phyloP scores from a whole-genome alignment of 2,329 filamentous ascomycete species.

The Rutstroemia sp. region DNA sequence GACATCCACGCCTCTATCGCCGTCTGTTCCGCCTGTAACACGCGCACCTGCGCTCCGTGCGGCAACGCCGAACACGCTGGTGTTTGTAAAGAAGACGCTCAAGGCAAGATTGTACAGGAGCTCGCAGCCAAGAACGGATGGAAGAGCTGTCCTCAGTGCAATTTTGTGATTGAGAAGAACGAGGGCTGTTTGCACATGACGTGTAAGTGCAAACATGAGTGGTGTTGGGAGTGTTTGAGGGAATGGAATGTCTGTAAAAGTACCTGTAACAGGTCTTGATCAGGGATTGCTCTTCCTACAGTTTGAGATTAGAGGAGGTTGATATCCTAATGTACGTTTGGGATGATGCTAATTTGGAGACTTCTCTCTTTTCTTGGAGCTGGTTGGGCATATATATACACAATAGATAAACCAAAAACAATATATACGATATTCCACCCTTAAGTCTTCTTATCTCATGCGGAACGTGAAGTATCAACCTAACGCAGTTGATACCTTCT shows the following conservation, averaged over 20 bases:
- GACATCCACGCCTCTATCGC: slow-evolving; percentile 19
- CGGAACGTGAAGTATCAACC: too few relatives aligned
- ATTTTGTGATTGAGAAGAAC: slow-evolving; percentile 21
- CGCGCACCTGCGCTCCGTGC: slow-evolving; percentile 22
- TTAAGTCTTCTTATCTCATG: too few relatives aligned
- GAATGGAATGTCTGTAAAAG: slow-evolving; percentile 17
- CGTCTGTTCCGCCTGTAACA: slow-evolving; percentile 16
- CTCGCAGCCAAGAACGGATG: slow-evolving; percentile 22
- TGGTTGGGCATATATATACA: neutral
- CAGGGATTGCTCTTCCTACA: too few relatives aligned
- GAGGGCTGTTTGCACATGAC: slow-evolving; percentile 28
- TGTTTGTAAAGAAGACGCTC: slow-evolving; percentile 24
- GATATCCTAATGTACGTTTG: neutral
- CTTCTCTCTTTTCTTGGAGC: neutral
- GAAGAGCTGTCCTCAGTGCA: slow-evolving; percentile 24
- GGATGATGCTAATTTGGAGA: neutral
- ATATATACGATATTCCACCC: too few relatives aligned
- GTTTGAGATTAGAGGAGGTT: too few relatives aligned
- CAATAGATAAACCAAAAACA: too few relatives aligned
- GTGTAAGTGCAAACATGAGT: slow-evolving; percentile 23
- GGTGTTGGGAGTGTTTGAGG: slow-evolving; percentile 25
- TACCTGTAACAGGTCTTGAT: slow-evolving; percentile 10
- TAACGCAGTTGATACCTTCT: too few relatives aligned
- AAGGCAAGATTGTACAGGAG: slow-evolving; percentile 16
- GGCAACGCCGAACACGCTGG: slow-evolving; percentile 18